Base-by-base conservation (phyloP, 2,329 filamentous ascomycete genomes). In the Simplicillium sp. region DNA sequence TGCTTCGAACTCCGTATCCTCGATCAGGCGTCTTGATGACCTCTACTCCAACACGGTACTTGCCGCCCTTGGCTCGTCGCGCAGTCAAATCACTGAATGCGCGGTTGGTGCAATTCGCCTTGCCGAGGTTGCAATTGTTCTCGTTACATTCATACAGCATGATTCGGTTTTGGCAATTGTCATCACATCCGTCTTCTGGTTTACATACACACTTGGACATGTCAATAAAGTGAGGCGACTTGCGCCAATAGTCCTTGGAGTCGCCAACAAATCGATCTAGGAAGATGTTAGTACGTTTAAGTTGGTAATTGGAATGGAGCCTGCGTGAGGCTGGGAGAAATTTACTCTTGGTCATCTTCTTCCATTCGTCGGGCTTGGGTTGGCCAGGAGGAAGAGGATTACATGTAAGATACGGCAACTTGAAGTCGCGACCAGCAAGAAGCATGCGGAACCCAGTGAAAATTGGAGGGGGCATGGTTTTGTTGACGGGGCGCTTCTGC, bases 111-210 rank as follows among this genome's bases (percentile, higher is more conserved):
- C 92, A 98, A 37, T 70, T 56, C 15, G 78, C 73, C n/a, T 76
- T 70, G 33, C 84, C 83, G 13, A 90, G 68, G 44, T 81, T 84
- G 67, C 92, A 98, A 59, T 96, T 98, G 43, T 75, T 82, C 36
- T 83, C 76, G 59, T 97, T 87, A 58, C 92, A 98, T 65, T 98
- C 92, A 60, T 96, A 97, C 42, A 94, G 80, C 88, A 97, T 97
- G 60, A 88, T 88, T 46, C 88, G 75, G 60, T 98, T 98, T 56
- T 95, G 85, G 62, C 92, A 98, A 52, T 84, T 75, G 47, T 96
- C 87, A 47, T 80, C 85, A 54, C 92, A 97, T 29, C 87, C 88
- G 40, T 82, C 79, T 40, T 89, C 84, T 7, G 75, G 69, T 34
- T 68, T 79, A 64, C 88, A 94, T 43, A 87, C 80, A 56, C 88